Evolutionary conservation across 2,329 filamentous ascomycete species (phyloP).

Genomic region (Trichoderma arundinaceum): DNA sequence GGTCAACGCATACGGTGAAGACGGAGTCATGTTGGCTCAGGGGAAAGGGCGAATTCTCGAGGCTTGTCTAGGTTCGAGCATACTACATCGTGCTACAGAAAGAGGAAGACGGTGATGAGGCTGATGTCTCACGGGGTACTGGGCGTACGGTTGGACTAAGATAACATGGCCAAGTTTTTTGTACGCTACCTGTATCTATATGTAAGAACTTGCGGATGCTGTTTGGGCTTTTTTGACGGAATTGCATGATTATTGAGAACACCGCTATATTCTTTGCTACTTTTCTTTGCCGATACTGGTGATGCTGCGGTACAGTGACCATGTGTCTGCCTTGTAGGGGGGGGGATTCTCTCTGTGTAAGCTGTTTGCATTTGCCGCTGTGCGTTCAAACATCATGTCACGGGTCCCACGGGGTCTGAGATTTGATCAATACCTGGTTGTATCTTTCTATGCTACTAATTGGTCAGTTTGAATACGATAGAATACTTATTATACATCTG

Average conservation of each 20-base stretch:
- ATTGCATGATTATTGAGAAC: constrained; percentile 8
- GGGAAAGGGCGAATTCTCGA: background rate
- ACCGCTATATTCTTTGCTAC: background rate
- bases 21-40: background rate
- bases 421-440: no score
- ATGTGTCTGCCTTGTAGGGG: no score
- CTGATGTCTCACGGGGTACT: background rate
- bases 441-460: no score
- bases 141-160: constrained; percentile 8
- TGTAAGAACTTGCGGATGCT: constrained; percentile 17
- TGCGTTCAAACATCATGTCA: no score
- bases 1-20: background rate
- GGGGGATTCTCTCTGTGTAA: no score
- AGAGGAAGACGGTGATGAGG: constrained; percentile 8
- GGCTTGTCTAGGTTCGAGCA: background rate
- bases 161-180: constrained; percentile 3
- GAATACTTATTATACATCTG: no score
- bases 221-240: background rate
- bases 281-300: no score
- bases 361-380: no score
- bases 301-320: no score
- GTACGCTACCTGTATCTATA: constrained; percentile 31
- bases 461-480: no score
- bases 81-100: background rate
- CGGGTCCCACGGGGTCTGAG: no score